Percentiles rank a stretch among this genome's conserved stretches.
Conservation (phyloP, 164 flowering plant genomes). For the Stephania japonica region DNA sequence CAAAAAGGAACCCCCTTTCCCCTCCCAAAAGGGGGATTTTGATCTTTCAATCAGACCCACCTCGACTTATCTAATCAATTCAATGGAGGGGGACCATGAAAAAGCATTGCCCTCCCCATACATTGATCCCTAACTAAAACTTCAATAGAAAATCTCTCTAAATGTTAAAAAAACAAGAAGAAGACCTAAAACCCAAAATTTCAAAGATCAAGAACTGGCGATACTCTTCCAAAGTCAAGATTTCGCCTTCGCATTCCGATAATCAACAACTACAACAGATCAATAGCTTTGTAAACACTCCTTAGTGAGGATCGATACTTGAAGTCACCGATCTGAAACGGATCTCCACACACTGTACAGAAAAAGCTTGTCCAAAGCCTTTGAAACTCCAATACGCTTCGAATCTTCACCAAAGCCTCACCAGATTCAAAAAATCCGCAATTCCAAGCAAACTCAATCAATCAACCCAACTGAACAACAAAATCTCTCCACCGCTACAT, state of each 20-base stretch:
- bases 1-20: slow-evolving; percentile 17
- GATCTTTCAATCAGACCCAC: slow-evolving; percentile 28
- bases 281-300: background rate
- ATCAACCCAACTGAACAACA: background rate
- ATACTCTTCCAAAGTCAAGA: background rate
- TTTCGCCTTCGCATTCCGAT: background rate
- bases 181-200: background rate
- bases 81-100: slow-evolving; percentile 38
- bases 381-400: background rate
- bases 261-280: background rate
- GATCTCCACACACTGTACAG: background rate
- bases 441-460: background rate
- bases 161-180: background rate
- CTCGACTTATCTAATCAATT: slow-evolving; percentile 19
- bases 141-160: too few species aligned
- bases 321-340: background rate
- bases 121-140: background rate
- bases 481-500: background rate
- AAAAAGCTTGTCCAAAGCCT: background rate
- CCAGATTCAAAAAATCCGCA: background rate
- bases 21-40: slow-evolving; percentile 18
- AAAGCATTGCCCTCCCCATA: slow-evolving; percentile 16
- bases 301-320: background rate
- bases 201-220: background rate
- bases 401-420: background rate